These are phyloP conservation scores for Yamadazyma tumulicola DNA, from an alignment of 805 yeast species.

Conservation along the genomic window DNA sequence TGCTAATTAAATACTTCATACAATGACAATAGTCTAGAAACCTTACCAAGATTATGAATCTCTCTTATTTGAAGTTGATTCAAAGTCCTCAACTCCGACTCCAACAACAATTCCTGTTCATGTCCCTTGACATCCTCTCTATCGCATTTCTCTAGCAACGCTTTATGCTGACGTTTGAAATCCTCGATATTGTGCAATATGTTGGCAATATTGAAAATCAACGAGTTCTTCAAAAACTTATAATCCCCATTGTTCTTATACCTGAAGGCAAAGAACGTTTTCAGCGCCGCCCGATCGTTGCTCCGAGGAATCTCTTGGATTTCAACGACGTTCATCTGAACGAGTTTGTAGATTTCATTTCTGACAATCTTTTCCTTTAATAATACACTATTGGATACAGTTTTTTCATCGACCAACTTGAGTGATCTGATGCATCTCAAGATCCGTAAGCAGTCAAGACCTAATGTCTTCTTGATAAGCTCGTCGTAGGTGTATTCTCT, in stretches of 20 bases:
- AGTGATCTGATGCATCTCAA: conserved; percentile 71
- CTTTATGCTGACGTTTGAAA: conserved; percentile 57
- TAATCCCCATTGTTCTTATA: conserved; percentile 44
- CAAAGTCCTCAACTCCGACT: conserved; percentile 72
- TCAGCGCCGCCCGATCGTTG: conserved; percentile 84
- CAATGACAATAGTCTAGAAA: conserved; percentile 56
- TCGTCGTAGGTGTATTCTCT: conserved; percentile 54
- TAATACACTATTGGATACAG: conserved; percentile 69
- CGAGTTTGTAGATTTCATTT: conserved; percentile 61
- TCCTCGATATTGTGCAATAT: conserved; percentile 47
- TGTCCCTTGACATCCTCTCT: conserved; percentile 88
- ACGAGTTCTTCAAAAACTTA: conserved; percentile 33
- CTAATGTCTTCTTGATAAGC: conserved; percentile 57
- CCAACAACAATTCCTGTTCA: conserved; percentile 69
- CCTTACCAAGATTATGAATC: conserved; percentile 49
- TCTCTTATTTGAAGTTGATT: conserved; percentile 58
- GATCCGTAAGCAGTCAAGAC: conserved; percentile 65
- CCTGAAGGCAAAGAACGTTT: conserved; percentile 81
- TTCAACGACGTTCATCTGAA: conserved; percentile 70
- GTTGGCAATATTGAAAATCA: conserved; percentile 53
- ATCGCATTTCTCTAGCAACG: conserved; percentile 72
- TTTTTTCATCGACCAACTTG: conserved; percentile 79
- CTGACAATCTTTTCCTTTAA: conserved; percentile 77
- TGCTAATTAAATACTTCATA: conserved; percentile 11
- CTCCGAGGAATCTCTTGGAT: conserved; percentile 93